Percentiles rank a stretch among this genome's conserved stretches.
phyloP scores from a whole-genome alignment of 345 rosid genomes.

The Syzygium aqueum region DNA sequence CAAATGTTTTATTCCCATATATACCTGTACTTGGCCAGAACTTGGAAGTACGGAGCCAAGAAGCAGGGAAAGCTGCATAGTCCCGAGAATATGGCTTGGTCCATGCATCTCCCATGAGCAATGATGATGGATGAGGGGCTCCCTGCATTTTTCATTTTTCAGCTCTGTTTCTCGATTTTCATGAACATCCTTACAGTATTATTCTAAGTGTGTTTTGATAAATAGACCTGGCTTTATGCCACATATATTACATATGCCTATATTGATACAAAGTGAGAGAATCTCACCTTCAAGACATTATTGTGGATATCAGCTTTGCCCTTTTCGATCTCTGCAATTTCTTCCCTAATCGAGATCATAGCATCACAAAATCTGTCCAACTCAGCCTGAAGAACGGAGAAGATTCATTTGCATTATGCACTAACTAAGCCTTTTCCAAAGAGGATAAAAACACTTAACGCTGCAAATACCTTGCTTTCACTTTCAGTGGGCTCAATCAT shows the following conservation, averaged over 20 bases:
- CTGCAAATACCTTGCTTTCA: constrained; percentile 82
- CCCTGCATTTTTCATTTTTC: constrained; percentile 44
- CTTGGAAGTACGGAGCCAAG: constrained; percentile 90
- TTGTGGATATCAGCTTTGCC: constrained; percentile 91
- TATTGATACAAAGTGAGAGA: neutral
- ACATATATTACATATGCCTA: neutral
- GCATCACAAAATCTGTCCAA: constrained; percentile 94
- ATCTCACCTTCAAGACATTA: constrained; percentile 81
- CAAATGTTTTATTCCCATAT: neutral
- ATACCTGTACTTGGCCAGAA: constrained; percentile 95
- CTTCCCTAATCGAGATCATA: constrained; percentile 91
- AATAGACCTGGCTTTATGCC: neutral
- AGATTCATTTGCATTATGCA: neutral
- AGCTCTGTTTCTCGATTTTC: neutral
- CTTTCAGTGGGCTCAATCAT: constrained; percentile 99
- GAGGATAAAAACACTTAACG: neutral
- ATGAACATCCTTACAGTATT: neutral
- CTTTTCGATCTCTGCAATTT: constrained; percentile 88
- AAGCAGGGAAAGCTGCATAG: constrained; percentile 92
- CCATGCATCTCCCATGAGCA: constrained; percentile 99
- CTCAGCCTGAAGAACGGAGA: constrained; percentile 63
- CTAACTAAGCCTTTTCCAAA: neutral
- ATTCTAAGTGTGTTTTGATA: neutral
- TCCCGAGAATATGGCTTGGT: constrained; percentile 81
- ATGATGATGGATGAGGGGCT: constrained; percentile 96